Conservation (phyloP, 192 early-diverging fungal species). For the Coemansia sp. region DNA sequence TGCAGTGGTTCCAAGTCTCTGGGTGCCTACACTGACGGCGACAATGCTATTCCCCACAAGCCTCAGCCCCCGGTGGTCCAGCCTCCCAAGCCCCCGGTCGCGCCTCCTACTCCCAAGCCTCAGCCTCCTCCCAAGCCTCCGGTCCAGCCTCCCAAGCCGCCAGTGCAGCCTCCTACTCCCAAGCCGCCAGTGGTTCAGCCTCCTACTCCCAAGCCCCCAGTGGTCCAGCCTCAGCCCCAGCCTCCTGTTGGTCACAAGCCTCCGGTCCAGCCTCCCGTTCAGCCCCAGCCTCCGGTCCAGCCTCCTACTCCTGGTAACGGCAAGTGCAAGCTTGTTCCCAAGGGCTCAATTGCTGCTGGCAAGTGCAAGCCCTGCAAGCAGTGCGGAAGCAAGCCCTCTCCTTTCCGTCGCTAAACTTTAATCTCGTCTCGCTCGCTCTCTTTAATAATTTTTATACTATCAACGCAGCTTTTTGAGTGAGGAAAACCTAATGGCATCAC, state of each 20-base stretch:
- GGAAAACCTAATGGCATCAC: neutral
- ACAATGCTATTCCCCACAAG: constrained; percentile 3
- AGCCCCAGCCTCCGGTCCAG: neutral
- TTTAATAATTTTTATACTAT: neutral
- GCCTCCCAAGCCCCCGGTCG: neutral
- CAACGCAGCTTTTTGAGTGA: neutral
- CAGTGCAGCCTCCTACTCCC: neutral
- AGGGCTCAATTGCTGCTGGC: constrained; percentile 58
- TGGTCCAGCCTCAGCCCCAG: no score
- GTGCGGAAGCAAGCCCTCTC: constrained; percentile 34
- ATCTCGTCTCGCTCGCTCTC: neutral
- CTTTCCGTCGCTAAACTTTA: constrained; percentile 38
- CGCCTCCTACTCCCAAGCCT: constrained; percentile 8
- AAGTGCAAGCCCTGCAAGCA: constrained; percentile 59
- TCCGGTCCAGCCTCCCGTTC: neutral
- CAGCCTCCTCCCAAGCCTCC: neutral
- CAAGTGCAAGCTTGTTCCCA: constrained; percentile 57
- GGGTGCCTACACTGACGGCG: neutral
- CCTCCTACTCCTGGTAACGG: constrained; percentile 18
- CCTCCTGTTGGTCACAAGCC: neutral
- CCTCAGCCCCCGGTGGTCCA: neutral
- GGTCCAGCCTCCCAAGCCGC: constrained; percentile 4
- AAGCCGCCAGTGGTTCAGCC: neutral
- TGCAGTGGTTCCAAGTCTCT: neutral
- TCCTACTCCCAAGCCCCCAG: neutral